Percentiles rank a stretch among this genome's conserved stretches.
Evolutionary conservation across 2,329 filamentous ascomycete species (phyloP).

Genomic region (Fusarium falciforme): DNA sequence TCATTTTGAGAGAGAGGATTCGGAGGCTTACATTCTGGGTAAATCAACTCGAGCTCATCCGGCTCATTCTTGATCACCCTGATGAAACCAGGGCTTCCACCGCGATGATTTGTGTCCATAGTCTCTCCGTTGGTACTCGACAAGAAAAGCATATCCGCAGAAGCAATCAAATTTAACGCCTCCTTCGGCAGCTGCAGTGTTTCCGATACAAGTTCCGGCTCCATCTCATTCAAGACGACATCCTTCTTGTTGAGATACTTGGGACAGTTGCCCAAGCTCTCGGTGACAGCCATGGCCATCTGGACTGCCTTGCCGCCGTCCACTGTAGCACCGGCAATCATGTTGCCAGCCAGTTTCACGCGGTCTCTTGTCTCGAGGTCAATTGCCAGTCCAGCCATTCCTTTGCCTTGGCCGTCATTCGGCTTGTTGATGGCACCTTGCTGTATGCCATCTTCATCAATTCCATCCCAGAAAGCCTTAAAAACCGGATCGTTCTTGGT

Average conservation of each 20-base stretch:
- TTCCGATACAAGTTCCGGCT: slow-evolving; percentile 61
- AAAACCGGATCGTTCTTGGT: slow-evolving; percentile 76
- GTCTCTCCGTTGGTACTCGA: slow-evolving; percentile 72
- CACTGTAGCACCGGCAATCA: slow-evolving; percentile 72
- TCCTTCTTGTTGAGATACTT: slow-evolving; percentile 86
- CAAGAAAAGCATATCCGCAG: slow-evolving; percentile 83
- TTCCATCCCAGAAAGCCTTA: slow-evolving; percentile 66
- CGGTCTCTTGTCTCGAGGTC: slow-evolving; percentile 67
- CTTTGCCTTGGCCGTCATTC: slow-evolving; percentile 53
- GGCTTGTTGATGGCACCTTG: slow-evolving; percentile 49
- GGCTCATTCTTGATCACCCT: slow-evolving; percentile 71
- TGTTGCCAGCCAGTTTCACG: slow-evolving; percentile 78
- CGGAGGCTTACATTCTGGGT: slow-evolving; percentile 73
- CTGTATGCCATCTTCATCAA: slow-evolving; percentile 53
- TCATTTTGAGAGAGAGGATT: not conserved
- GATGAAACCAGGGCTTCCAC: slow-evolving; percentile 79
- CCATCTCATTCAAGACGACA: slow-evolving; percentile 61
- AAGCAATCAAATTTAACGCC: slow-evolving; percentile 69
- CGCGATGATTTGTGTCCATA: slow-evolving; percentile 89
- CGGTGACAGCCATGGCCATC: slow-evolving; percentile 75
- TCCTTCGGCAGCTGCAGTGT: slow-evolving; percentile 59
- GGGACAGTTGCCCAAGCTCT: slow-evolving; percentile 84
- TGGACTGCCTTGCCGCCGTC: slow-evolving; percentile 53
- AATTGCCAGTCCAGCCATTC: slow-evolving; percentile 66
- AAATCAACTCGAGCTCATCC: slow-evolving; percentile 66